Percentiles rank a stretch among this genome's conserved stretches.
Evolutionary conservation across 176 grass and related monocot species (phyloP).

Genomic region (Phoenix roebelenii): DNA sequence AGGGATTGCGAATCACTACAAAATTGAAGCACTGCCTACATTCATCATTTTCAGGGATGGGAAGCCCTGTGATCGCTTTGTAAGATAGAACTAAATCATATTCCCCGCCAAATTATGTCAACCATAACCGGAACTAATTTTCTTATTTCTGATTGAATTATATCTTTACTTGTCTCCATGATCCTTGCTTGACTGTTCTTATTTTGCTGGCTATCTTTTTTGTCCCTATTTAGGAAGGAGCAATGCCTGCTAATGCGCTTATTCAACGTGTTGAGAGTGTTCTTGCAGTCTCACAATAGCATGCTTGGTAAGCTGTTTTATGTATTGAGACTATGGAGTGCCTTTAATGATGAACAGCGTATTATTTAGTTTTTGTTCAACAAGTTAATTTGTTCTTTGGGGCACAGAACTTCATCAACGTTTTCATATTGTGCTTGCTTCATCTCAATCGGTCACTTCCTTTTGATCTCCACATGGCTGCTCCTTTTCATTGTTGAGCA

Average conservation of each 20-base stretch:
- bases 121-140: background rate
- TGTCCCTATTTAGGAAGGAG: slow-evolving; percentile 62
- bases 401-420: no score
- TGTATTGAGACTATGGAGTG: no score
- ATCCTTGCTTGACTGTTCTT: background rate
- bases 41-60: slow-evolving; percentile 93
- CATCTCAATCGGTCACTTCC: no score
- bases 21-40: slow-evolving; percentile 81
- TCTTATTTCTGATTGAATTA: background rate
- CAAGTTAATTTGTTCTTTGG: no score
- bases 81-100: slow-evolving; percentile 30
- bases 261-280: slow-evolving; percentile 73
- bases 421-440: no score
- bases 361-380: no score
- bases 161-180: background rate
- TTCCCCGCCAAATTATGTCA: slow-evolving; percentile 6
- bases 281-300: slow-evolving; percentile 19
- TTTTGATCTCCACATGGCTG: no score
- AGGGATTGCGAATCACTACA: slow-evolving; percentile 62
- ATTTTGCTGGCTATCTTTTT: background rate
- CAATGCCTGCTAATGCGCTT: slow-evolving; percentile 63
- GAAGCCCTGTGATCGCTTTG: slow-evolving; percentile 82
- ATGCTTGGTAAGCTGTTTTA: background rate
- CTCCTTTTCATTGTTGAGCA: no score
- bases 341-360: no score